Evolutionary conservation across 1,284 basidiomycete genomes (phyloP), one percentile per base, ranked within the genome.

Genomic region (Tausonia pullulans): DNA sequence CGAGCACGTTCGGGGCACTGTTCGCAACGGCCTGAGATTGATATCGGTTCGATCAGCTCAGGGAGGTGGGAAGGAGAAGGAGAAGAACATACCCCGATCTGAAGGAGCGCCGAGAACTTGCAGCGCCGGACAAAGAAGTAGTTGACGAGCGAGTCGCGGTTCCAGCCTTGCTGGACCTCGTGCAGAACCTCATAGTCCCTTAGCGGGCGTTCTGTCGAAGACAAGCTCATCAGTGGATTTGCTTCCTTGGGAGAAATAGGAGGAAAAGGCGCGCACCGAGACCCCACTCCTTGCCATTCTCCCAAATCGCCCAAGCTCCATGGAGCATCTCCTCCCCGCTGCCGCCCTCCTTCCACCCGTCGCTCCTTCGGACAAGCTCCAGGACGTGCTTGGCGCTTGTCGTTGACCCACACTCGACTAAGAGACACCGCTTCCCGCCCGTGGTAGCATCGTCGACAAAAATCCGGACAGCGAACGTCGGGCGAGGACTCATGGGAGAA

Each of bases 151-250:
- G 85, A 86, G 68, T 86, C 84, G 71, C 84, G 83, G 73, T 89
- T 86, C 91, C 92, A 95, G 3, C 88, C 86, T 13, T 83, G 82
- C 67, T 87, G 81, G 44, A 93, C 81, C 65, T 87, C 84, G 44
- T 80, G 76, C 14, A 94, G 73, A 40, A 84, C 75, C 74, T 96
- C 92, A 71, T 86, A 95, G 71, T 83, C 84, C 66, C 92, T 79
- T 57, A 95, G 79, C 9, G 90, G 90, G 3, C 92, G 86, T 74
- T 96, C 91, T 90, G 71, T 1, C 41, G 10, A 40, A 57, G 46
- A 57, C n/a, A 14, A 57, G 13, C 14, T 48, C 14, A 53, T 43
- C 49, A 53, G 59, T 65, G 16, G 53, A 64, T 45, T 62, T 48
- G 52, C 43, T 49, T 3, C n/a, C 5, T 27, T n/a, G 45, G 6